Base-by-base conservation (phyloP, 1,284 basidiomycete genomes). In the Ganoderma lucidum region DNA sequence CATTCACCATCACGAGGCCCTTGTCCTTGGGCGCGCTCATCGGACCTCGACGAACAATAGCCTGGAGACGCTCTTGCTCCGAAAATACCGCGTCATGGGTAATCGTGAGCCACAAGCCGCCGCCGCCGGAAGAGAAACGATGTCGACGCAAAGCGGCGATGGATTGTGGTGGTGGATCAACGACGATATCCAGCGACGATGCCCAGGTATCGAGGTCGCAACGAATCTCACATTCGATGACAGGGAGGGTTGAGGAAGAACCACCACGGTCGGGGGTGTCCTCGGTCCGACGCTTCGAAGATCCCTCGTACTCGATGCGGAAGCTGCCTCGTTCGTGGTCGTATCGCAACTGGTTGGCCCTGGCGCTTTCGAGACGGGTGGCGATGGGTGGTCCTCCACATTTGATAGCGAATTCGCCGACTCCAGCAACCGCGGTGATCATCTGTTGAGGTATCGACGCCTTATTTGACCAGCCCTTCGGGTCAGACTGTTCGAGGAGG, bases 381-480 rank as follows among this genome's bases (percentile, higher is more conserved):
- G 95, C 85, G 8, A 96, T 87, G 0, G 97, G 98, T 2, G 97
- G 97, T 0, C 95, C 96, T 17, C 98, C 98, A 72, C 90, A 93
- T 79, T 96, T 97, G 83, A 99, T 97, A 1, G 95, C 93, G 78
- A 95, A 97, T 73, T 98, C 96, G 51, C 97, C 96, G 3, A 97
- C 91, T 8, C 96, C 96, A 0, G 96, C 93, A 1, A 98, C 83
- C 2, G 91, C 88, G 44, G 88, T 87, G 79, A 96, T 92, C 95
- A 99, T 97, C 75, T 95, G 92, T 45, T 93, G 91, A 0, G 96
- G 96, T 48, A 97, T 96, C 19, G 94, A 94, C 0, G 93, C 91
- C 81, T 99, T 99, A 82, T 96, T 96, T 6, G 96, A 92, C 97
- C 97, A 98, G 62, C 97, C 96, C 78, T 98, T 96, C 2, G 96